These are phyloP conservation scores for Phaeoacremonium minimum DNA, from an alignment of 2,329 filamentous ascomycete species.

Conservation along the genomic window DNA sequence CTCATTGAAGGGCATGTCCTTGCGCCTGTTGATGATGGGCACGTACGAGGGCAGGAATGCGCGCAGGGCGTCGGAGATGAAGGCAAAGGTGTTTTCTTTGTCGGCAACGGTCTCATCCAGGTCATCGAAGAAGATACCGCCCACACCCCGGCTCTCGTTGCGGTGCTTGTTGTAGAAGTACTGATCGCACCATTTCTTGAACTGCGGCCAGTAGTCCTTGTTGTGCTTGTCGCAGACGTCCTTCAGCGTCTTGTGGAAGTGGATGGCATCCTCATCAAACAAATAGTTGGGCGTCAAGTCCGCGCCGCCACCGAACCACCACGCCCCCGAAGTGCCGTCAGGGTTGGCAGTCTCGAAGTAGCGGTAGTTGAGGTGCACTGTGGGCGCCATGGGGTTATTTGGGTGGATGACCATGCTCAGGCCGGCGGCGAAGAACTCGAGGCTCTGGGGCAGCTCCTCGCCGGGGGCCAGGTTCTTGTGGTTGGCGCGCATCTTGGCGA, in stretches of 20 bases:
- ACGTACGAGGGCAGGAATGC: slow-evolving; percentile 89
- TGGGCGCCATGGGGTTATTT: slow-evolving; percentile 92
- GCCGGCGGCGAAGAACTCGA: slow-evolving; percentile 94
- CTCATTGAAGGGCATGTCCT: slow-evolving; percentile 85
- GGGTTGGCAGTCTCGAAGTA: slow-evolving; percentile 95
- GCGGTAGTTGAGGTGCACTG: slow-evolving; percentile 95
- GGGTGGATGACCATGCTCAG: slow-evolving; percentile 92
- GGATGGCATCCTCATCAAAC: slow-evolving; percentile 94
- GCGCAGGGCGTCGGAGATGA: slow-evolving; percentile 77
- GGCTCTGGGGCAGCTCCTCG: slow-evolving; percentile 61
- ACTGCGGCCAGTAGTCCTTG: slow-evolving; percentile 83
- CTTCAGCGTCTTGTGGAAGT: slow-evolving; percentile 94
- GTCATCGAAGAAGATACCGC: slow-evolving; percentile 98
- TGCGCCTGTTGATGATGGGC: slow-evolving; percentile 81
- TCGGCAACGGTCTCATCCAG: slow-evolving; percentile 83
- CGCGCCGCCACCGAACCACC: slow-evolving; percentile 97
- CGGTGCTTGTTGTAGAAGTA: slow-evolving; percentile 96
- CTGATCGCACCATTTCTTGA: slow-evolving; percentile 98
- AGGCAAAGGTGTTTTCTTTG: slow-evolving; percentile 84
- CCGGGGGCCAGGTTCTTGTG: slow-evolving; percentile 78
- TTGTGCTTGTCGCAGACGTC: slow-evolving; percentile 91
- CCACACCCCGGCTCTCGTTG: slow-evolving; percentile 78
- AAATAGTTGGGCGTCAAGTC: slow-evolving; percentile 92
- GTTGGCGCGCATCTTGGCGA: slow-evolving; percentile 89
- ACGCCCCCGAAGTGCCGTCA: slow-evolving; percentile 76